Percentiles rank a stretch among this genome's conserved stretches.
These are phyloP conservation scores for Lophiostoma macrostomum DNA, from an alignment of 495 filamentous ascomycete genomes.

Conservation along the genomic window DNA sequence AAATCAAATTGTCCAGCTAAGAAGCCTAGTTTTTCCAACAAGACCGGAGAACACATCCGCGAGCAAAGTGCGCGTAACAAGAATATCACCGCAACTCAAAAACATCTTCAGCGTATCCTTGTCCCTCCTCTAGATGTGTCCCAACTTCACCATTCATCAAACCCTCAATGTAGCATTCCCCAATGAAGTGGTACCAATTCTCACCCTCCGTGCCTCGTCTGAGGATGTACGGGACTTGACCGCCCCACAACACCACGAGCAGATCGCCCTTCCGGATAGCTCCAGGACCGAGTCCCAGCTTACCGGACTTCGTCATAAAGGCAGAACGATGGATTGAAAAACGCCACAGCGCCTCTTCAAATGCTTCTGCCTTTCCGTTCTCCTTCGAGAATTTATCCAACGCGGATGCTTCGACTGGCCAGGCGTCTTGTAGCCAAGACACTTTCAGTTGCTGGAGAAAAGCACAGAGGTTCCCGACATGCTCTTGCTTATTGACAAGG, in stretches of 20 bases:
- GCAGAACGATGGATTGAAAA: slow-evolving; percentile 7
- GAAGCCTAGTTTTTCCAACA: no score
- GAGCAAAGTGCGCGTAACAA: no score
- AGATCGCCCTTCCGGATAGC: slow-evolving; percentile 1
- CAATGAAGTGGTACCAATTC: slow-evolving; percentile 5
- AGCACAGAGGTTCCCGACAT: slow-evolving; percentile 4
- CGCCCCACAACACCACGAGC: slow-evolving; percentile 22
- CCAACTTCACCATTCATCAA: slow-evolving; percentile 9
- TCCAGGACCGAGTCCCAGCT: slow-evolving; percentile 14
- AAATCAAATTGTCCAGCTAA: no score
- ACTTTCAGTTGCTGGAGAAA: background rate
- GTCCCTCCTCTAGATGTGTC: background rate
- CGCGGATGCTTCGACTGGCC: background rate
- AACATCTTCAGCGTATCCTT: background rate
- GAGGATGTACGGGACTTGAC: slow-evolving; percentile 19
- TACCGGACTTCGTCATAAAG: slow-evolving; percentile 4
- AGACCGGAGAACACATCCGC: no score
- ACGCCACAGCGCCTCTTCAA: slow-evolving; percentile 8
- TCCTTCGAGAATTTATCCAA: background rate
- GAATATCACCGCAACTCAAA: slow-evolving; percentile 9
- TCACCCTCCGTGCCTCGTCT: slow-evolving; percentile 6
- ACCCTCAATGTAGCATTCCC: slow-evolving; percentile 12
- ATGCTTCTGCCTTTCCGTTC: background rate
- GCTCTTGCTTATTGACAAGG: background rate
- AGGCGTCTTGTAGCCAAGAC: background rate